Evolutionary conservation across 495 filamentous ascomycete genomes (phyloP).

Genomic region (Acidiella bohemica): DNA sequence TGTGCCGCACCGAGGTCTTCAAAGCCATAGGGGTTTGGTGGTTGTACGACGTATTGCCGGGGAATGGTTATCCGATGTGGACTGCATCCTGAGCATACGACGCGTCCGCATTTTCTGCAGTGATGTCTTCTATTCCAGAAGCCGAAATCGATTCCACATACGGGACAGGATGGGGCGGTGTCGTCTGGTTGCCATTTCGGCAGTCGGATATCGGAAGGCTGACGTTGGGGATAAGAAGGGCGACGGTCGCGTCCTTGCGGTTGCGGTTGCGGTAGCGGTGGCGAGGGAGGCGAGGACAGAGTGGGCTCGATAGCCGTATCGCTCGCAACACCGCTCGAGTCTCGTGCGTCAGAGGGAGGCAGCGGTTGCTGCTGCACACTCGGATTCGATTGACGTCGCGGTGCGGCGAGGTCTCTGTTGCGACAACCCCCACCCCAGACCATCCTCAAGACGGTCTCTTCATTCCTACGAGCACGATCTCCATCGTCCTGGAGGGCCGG

Average conservation of each 20-base stretch:
- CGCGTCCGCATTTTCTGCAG: slow-evolving; percentile 88
- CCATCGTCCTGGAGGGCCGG: too few species aligned
- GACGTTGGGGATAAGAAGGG: background rate
- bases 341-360: too few species aligned
- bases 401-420: too few species aligned
- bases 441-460: too few species aligned
- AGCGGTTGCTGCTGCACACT: too few species aligned
- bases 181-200: slow-evolving; percentile 80
- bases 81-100: slow-evolving; percentile 83
- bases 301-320: slow-evolving; percentile 4
- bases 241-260: background rate
- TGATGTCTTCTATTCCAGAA: slow-evolving; percentile 89
- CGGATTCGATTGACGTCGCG: too few species aligned
- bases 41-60: slow-evolving; percentile 79
- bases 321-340: too few species aligned
- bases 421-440: too few species aligned
- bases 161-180: slow-evolving; percentile 66
- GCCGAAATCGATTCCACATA: slow-evolving; percentile 62
- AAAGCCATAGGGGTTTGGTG: slow-evolving; percentile 36
- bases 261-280: background rate
- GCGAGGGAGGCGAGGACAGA: slow-evolving; percentile 1
- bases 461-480: too few species aligned
- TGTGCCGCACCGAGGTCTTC: slow-evolving; percentile 18
- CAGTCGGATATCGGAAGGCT: slow-evolving; percentile 31
- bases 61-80: slow-evolving; percentile 94